Percentiles rank a stretch among this genome's conserved stretches.
These are phyloP conservation scores for Globisporangium rhizosaccharum DNA, from an alignment of 352 stramenopile species.

Conservation along the genomic window DNA sequence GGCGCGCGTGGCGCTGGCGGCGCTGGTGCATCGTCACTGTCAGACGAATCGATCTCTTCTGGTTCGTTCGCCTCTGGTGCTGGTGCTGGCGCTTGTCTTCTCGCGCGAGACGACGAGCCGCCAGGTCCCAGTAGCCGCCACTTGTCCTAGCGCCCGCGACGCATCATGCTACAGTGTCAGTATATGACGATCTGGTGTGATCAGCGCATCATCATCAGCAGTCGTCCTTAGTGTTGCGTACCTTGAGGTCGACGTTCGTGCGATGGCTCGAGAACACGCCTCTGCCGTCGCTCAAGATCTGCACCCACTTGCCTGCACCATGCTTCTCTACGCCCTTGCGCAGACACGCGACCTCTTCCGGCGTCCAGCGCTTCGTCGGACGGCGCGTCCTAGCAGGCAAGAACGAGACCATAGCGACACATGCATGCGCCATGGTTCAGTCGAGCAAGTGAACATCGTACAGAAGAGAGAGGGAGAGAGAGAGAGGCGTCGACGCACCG, in stretches of 20 bases:
- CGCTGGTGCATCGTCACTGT: background rate
- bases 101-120: background rate
- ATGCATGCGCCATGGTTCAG: too few species aligned
- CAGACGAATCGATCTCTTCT: background rate
- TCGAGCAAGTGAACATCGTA: too few species aligned
- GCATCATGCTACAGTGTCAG: background rate
- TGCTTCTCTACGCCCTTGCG: constrained; percentile 31
- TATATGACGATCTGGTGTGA: background rate
- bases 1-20: background rate
- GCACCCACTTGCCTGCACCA: constrained; percentile 39
- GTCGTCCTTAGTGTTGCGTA: constrained; percentile 3
- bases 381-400: constrained; percentile 15
- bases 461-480: too few species aligned
- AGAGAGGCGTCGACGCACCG: too few species aligned
- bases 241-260: constrained; percentile 68
- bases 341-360: constrained; percentile 37
- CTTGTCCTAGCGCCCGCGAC: constrained; percentile 27
- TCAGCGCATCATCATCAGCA: background rate
- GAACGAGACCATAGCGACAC: background rate
- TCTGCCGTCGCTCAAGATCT: constrained; percentile 32
- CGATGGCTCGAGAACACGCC: constrained; percentile 37
- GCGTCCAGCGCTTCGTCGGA: constrained; percentile 31
- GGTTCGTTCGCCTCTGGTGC: background rate
- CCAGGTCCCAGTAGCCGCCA: constrained; percentile 31
- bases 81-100: background rate